These are phyloP conservation scores for Apiosordaria backusii DNA, from an alignment of 495 filamentous ascomycete species.

Conservation along the genomic window DNA sequence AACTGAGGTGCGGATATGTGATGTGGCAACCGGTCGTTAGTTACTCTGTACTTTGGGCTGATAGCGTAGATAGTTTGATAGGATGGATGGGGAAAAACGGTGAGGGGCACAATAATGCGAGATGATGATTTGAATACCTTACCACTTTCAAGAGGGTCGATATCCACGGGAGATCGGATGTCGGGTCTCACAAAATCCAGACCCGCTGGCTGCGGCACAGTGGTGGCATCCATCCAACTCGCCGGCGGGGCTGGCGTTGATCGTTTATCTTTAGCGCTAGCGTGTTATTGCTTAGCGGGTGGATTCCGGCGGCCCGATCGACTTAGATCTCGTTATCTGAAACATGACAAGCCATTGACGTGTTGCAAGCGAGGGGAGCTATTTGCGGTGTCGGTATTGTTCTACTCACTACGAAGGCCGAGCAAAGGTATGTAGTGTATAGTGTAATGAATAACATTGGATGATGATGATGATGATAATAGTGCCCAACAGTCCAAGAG, in stretches of 20 bases:
- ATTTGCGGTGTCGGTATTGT: not conserved
- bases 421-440: no score
- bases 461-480: not conserved
- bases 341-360: not conserved
- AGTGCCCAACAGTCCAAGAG: not conserved
- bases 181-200: no score
- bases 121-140: no score
- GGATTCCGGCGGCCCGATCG: not conserved
- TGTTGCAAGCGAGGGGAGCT: no score
- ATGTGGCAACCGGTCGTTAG: no score
- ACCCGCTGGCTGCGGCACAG: no score
- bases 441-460: not conserved
- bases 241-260: not conserved
- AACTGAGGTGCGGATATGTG: no score
- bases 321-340: conserved; percentile 7
- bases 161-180: no score
- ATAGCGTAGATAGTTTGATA: not conserved
- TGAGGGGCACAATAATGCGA: not conserved
- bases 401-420: not conserved
- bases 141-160: no score
- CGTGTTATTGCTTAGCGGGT: no score
- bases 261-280: not conserved
- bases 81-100: not conserved
- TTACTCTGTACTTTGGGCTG: not conserved
- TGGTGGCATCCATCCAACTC: no score